Evolutionary conservation across 352 stramenopile species (phyloP), one percentile per base, ranked within the genome.

Genomic region (Pythium angustatum): DNA sequence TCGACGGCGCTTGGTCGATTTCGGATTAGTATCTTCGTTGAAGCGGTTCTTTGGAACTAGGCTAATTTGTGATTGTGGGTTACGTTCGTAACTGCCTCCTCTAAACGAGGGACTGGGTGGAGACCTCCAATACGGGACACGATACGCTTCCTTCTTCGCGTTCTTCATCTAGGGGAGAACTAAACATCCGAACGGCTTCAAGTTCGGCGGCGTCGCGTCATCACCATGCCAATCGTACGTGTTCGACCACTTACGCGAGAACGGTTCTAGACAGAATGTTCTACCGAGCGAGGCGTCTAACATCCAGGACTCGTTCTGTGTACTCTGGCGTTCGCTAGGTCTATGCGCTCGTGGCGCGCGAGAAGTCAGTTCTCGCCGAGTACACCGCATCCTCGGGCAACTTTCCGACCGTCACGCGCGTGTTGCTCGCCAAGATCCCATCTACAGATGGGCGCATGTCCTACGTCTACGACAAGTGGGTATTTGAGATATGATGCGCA

Each of bases 351-450:
- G 88, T 99, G 50, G 96, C 97, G 52, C 86, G 97, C 24, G 93
- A 98, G 66, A 99, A 98, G 79, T 98, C 93, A n/a, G 97, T 99
- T 44, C 79, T 99, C 40, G 93, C 96, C 38, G 98, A 99, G 79
- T 98, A 98, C 74, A 99, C 97, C 17, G 87, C 89, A 47, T 94
- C 92, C 26, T 98, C 90, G 12, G 96, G 96, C 45, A 99, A 99
- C 75, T 99, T 99, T 69, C 96, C 96, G 11, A 99, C 96, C 0
- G 95, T 99, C 9, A 99, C 97, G 41, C 83, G 97, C 65, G 92
- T 99, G 56, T 77, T 99, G 26, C 77, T 99, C 30, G 87, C 87
- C 62, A 99, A 99, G 72, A 99, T 99, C 75, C 92, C 94, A 22
- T 67, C 71, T 26, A 71, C 85, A 21, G 88, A 99, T 81, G 87